Evolutionary conservation across 768 basidiomycete species (phyloP).

Genomic region (Russula olivacea): DNA sequence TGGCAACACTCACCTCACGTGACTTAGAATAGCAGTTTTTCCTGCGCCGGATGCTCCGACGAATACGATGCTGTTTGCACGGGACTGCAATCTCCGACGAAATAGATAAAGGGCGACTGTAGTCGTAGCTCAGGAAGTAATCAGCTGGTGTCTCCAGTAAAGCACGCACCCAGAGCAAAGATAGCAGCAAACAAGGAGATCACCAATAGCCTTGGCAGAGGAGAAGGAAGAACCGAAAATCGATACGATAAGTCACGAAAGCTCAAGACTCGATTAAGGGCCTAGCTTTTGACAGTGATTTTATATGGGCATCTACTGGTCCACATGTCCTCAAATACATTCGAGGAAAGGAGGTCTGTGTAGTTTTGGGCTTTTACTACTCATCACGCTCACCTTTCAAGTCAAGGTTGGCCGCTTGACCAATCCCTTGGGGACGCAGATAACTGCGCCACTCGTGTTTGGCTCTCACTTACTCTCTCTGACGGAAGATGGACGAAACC

Average conservation of each 20-base stretch:
- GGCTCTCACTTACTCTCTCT: conserved; percentile 76
- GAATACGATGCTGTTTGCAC: conserved; percentile 63
- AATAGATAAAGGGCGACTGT: conserved; percentile 41
- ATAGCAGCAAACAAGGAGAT: conserved; percentile 8
- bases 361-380: neutral
- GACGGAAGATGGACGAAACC: conserved; percentile 66
- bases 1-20: no score
- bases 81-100: conserved; percentile 39
- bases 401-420: conserved; percentile 49
- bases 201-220: neutral
- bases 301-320: conserved; percentile 77
- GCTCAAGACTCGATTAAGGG: conserved; percentile 63
- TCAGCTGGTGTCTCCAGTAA: neutral
- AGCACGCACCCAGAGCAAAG: conserved; percentile 3
- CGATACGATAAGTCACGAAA: conserved; percentile 32
- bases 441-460: conserved; percentile 71
- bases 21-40: conserved; percentile 74
- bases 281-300: conserved; percentile 78
- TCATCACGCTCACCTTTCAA: conserved; percentile 18
- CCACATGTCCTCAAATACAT: conserved; percentile 65
- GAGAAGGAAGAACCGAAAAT: neutral
- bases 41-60: conserved; percentile 72
- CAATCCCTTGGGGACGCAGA: conserved; percentile 55
- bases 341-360: conserved; percentile 79
- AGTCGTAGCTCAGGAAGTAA: conserved; percentile 28